Conservation (phyloP, 2,329 filamentous ascomycete species). For the Claviceps maximensis region DNA sequence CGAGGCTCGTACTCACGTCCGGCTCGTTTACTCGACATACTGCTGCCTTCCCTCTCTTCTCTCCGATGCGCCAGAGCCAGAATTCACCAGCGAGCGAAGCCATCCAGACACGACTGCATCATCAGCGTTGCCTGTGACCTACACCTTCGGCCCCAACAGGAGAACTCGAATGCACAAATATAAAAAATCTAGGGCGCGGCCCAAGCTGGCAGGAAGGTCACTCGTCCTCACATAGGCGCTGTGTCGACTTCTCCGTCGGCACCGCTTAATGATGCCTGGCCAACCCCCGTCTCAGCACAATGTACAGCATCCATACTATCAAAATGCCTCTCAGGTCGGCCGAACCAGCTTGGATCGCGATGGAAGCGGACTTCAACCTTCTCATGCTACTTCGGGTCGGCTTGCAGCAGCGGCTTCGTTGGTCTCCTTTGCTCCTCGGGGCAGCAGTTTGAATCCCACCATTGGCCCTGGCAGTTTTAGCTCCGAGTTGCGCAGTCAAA, state of each 20-base stretch:
- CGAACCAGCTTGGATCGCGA: constrained; percentile 42
- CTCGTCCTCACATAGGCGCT: constrained; percentile 20
- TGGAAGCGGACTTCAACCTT: constrained; percentile 34
- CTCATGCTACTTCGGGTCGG: constrained; percentile 30
- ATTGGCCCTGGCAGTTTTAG: constrained; percentile 76
- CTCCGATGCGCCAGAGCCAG: constrained; percentile 1
- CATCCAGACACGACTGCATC: background rate
- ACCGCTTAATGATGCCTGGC: constrained; percentile 19
- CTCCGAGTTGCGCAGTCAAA: constrained; percentile 65
- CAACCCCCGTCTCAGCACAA: constrained; percentile 23
- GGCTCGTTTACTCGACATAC: background rate
- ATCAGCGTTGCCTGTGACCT: background rate
- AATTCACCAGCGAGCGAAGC: background rate
- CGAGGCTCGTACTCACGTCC: background rate
- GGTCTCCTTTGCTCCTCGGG: constrained; percentile 53
- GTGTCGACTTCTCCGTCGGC: constrained; percentile 18
- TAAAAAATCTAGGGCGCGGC: constrained; percentile 22
- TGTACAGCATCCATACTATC: constrained; percentile 21
- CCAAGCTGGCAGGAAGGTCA: constrained; percentile 24
- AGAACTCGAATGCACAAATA: constrained; percentile 24
- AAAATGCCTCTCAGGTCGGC: constrained; percentile 17
- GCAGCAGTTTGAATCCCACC: constrained; percentile 56
- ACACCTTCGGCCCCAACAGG: background rate
- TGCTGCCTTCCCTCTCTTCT: background rate
- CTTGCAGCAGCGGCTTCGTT: constrained; percentile 39